phyloP scores from a whole-genome alignment of 2,329 filamentous ascomycete genomes.

The Fusarium mexicanum region DNA sequence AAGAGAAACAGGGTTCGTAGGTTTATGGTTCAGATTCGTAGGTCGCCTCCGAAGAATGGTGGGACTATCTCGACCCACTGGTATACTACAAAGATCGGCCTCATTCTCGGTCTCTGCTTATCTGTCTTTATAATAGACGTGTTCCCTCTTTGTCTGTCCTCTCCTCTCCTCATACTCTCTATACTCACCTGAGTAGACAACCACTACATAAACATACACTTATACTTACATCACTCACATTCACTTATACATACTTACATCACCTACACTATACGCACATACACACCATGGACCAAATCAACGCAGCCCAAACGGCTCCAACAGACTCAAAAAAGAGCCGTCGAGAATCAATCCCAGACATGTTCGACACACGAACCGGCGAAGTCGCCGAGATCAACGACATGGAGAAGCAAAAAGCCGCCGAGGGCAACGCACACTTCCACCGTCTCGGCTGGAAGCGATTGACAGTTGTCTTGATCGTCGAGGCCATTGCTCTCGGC shows the following conservation, averaged over 20 bases:
- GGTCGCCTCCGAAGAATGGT: slow-evolving; percentile 5
- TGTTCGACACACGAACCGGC: slow-evolving; percentile 44
- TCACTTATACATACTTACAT: not conserved
- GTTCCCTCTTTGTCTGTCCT: not conserved
- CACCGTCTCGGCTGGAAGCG: slow-evolving; percentile 66
- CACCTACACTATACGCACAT: not conserved
- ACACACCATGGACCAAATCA: slow-evolving; percentile 33
- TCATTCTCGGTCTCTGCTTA: slow-evolving; percentile 32
- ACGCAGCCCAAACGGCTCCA: slow-evolving; percentile 9
- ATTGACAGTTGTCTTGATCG: slow-evolving; percentile 64
- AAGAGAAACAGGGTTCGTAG: slow-evolving; percentile 17
- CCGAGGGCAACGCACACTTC: slow-evolving; percentile 59
- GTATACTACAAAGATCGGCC: slow-evolving; percentile 26
- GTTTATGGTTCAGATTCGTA: not conserved
- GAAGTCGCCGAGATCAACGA: slow-evolving; percentile 55
- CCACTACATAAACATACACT: not conserved
- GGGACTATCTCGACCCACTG: slow-evolving; percentile 23
- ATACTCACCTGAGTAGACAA: not conserved
- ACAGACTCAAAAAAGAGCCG: slow-evolving; percentile 16
- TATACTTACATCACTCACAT: not conserved
- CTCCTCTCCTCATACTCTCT: not conserved
- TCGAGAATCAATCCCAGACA: slow-evolving; percentile 33
- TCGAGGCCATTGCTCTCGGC: slow-evolving; percentile 66
- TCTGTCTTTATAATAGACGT: slow-evolving; percentile 5
- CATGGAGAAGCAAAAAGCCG: slow-evolving; percentile 58